Base-by-base conservation (phyloP, 495 filamentous ascomycete species). In the Lasiosphaeria miniovina region DNA sequence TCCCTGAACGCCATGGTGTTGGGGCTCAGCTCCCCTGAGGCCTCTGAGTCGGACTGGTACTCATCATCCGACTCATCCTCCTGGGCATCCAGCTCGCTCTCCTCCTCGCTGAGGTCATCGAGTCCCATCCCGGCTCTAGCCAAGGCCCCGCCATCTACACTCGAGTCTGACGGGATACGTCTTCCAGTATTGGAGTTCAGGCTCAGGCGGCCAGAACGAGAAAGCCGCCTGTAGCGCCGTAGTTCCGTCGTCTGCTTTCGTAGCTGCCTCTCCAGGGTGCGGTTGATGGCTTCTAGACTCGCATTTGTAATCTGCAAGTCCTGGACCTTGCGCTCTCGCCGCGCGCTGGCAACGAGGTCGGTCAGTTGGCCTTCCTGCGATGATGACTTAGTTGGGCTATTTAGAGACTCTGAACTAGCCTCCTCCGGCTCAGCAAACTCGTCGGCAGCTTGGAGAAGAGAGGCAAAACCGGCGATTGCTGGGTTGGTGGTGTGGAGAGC, bases 241-340 rank as follows among this genome's bases (percentile, higher is more conserved):
- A 99, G 71, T 71, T 99, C 93, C 7, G 90, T 83, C 24, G 89
- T 90, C 67, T 98, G 94, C 65, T 94, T 94, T 5, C 91, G 84
- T 72, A 99, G 84, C 65, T 97, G 90, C 9, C 90, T 82, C 72
- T 99, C 94, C 1, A 99, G 76, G 0, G 90, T 91, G 52, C 91
- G 84, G 66, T 99, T 99, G 74, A 99, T 97, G n/a, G 95, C 95
- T 35, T 96, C 82, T 7, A 99, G 83, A 31, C 91, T 96, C 3
- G 91, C 93, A 64, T 99, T 99, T 61, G 90, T 96, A 60, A 99
- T 99, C 68, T 99, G 90, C n/a, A 99, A 78, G 70, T 99, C 94
- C 63, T 98, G 78, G 35, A 99, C 93, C 73, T 97, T 98, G 57
- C 94, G 86, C 73, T 97, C 94, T 6, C 90, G 86, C 14, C 94